A percentile compares a stretch with the other conserved stretches of the same genome.
These are phyloP conservation scores for Malassezia dermatis DNA, from an alignment of 1,284 basidiomycete species.

Conservation along the genomic window DNA sequence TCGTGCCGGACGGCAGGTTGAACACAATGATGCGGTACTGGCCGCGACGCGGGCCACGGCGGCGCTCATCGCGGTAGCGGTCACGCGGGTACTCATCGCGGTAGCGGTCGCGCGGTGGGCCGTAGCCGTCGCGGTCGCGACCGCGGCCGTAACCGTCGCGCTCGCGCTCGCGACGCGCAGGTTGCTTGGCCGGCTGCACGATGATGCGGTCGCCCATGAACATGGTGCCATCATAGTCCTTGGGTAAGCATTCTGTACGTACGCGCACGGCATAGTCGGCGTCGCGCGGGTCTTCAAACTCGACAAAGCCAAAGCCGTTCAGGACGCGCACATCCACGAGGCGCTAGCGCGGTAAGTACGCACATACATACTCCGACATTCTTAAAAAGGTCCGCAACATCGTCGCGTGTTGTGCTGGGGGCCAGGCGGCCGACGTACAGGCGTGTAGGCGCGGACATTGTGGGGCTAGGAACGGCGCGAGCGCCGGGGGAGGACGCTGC, in stretches of 20 bases:
- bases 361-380: conserved; percentile 29
- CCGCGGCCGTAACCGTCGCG: conserved; percentile 19
- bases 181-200: conserved; percentile 41
- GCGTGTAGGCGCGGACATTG: conserved; percentile 21
- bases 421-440: conserved; percentile 43
- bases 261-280: conserved; percentile 42
- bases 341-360: neutral
- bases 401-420: conserved; percentile 31
- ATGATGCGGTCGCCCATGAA: conserved; percentile 45
- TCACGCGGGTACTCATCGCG: conserved; percentile 1
- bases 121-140: conserved; percentile 19
- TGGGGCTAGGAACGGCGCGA: neutral
- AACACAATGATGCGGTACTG: conserved; percentile 37
- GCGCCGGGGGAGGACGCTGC: neutral
- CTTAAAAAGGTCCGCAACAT: conserved; percentile 44
- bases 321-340: conserved; percentile 40
- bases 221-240: conserved; percentile 41
- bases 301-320: conserved; percentile 44
- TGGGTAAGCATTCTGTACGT: neutral
- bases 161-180: conserved; percentile 18
- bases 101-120: conserved; percentile 24
- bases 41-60: conserved; percentile 32
- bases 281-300: conserved; percentile 44
- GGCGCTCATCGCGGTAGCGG: conserved; percentile 17
- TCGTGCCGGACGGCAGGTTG: conserved; percentile 77